Evolutionary conservation across 441 rosid genomes (phyloP), one percentile per base, ranked within the genome.

Genomic region (Pelargonium cotyledonis): DNA sequence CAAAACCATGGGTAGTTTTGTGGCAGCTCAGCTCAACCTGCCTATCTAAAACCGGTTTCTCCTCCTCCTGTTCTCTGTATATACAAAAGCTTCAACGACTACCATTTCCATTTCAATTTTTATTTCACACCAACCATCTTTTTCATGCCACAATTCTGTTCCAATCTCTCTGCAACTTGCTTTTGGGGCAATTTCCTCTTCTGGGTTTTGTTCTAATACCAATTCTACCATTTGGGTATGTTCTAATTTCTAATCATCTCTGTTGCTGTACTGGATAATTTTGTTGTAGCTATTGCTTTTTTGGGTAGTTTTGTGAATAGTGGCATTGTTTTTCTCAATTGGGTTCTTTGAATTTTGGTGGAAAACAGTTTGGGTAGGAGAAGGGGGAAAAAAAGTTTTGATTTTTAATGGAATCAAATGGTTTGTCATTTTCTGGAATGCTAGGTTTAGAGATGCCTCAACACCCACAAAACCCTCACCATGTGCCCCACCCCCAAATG

Each of bases 391-490:
- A 21, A 21, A 21, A 21, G 23, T 21, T 21, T 21, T 21, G 23
- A 21, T 21, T 43, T 66, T 73, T 69, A 67, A 93, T 93, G 98
- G 96, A 88, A 75, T 71, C 80, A 23, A 83, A 78, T 83, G 87
- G 83, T 71, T 75, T 89, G 73, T 21, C 23, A 21, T 80, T 85
- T 70, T 85, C 98, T 26, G 90, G 85, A 65, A 82, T 91, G 85
- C 61, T 88, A 61, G 96, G 91, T 47, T 80, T 89, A 68, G 97
- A 91, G 74, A 80, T 78, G 82, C 82, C 97, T 9, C 80, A 74
- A 75, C 84, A 80, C 65, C 78, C 82, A 5, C 91, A 77, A 65
- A 78, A 31, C 55, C 31, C 80, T 6, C 80, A 76, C 15, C 80
- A 80, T 12, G 73, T 85, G 15, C 84, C 71, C 47, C 90, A 80